Evolutionary conservation across 2,329 filamentous ascomycete species (phyloP).

Genomic region (Thelonectria blattea): DNA sequence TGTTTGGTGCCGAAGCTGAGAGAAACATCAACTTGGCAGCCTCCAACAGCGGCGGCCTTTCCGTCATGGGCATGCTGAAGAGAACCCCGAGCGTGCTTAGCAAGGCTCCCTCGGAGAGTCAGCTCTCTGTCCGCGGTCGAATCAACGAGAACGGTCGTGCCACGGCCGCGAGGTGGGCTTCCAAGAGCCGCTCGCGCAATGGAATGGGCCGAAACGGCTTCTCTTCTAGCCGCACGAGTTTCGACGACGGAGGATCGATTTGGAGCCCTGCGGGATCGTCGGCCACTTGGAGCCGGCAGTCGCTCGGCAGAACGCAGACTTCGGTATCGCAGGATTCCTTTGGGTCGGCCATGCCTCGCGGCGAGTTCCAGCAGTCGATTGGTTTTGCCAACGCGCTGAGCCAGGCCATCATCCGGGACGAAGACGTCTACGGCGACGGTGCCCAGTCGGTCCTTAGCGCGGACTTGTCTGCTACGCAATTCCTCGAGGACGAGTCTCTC

Average conservation of each 20-base stretch:
- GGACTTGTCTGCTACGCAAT: slow-evolving; percentile 62
- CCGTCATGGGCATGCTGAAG: slow-evolving; percentile 78
- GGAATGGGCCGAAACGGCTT: slow-evolving; percentile 77
- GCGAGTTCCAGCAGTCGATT: slow-evolving; percentile 93
- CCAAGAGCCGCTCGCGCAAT: slow-evolving; percentile 84
- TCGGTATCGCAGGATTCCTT: slow-evolving; percentile 94
- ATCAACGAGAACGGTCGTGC: slow-evolving; percentile 62
- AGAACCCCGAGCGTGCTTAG: slow-evolving; percentile 90
- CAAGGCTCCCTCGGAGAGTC: slow-evolving; percentile 87
- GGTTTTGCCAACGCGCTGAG: slow-evolving; percentile 96
- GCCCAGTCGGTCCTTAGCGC: slow-evolving; percentile 62
- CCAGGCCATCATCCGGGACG: slow-evolving; percentile 94
- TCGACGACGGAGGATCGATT: slow-evolving; percentile 87
- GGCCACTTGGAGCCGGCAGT: slow-evolving; percentile 96
- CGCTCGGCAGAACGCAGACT: slow-evolving; percentile 86
- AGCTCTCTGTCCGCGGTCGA: slow-evolving; percentile 72
- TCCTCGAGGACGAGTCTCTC: slow-evolving; percentile 91
- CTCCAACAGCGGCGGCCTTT: slow-evolving; percentile 69
- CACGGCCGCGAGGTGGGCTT: slow-evolving; percentile 74
- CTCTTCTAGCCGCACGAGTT: slow-evolving; percentile 89
- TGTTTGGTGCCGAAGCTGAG: slow-evolving; percentile 73
- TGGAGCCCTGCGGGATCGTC: slow-evolving; percentile 87
- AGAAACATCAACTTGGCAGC: slow-evolving; percentile 44
- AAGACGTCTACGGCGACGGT: slow-evolving; percentile 63
- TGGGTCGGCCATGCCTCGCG: slow-evolving; percentile 74